A percentile compares a stretch with the other conserved stretches of the same genome.
phyloP scores from a whole-genome alignment of 495 filamentous ascomycete genomes.

The Aspergillus wentii region DNA sequence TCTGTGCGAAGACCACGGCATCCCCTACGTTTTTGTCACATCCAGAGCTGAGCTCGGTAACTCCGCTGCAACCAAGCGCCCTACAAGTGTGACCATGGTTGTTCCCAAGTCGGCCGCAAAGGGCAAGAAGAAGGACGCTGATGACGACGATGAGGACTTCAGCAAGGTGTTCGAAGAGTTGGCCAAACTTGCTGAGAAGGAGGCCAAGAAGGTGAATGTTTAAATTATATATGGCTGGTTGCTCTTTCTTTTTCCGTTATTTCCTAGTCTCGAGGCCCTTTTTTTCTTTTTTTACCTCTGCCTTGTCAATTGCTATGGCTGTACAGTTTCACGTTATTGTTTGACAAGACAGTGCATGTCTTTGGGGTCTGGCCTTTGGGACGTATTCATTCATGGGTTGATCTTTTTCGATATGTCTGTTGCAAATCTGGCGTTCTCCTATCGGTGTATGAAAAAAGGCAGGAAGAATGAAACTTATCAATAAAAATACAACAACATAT shows the following conservation, averaged over 20 bases:
- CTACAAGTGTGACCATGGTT: slow-evolving; percentile 92
- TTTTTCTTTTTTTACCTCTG: no score
- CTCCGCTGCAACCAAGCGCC: slow-evolving; percentile 87
- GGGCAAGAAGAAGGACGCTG: slow-evolving; percentile 48
- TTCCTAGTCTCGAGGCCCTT: slow-evolving; percentile 21
- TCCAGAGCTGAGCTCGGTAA: slow-evolving; percentile 86
- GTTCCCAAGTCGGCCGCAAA: slow-evolving; percentile 49
- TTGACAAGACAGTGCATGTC: slow-evolving; percentile 40
- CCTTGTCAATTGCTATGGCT: slow-evolving; percentile 35
- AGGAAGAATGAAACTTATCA: no score
- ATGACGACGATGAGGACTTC: slow-evolving; percentile 59
- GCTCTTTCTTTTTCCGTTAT: slow-evolving; percentile 21
- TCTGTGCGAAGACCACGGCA: slow-evolving; percentile 93
- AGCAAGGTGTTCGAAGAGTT: slow-evolving; percentile 67
- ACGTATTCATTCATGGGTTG: slow-evolving; percentile 23
- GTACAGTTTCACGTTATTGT: slow-evolving; percentile 42
- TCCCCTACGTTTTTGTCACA: slow-evolving; percentile 88
- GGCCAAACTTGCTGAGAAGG: slow-evolving; percentile 69
- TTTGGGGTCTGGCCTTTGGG: slow-evolving; percentile 42
- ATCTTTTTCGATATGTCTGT: slow-evolving; percentile 35
- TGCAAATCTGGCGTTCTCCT: slow-evolving; percentile 42
- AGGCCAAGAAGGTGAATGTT: slow-evolving; percentile 45
- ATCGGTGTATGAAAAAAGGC: slow-evolving; percentile 45
- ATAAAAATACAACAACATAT: no score
- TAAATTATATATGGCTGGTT: slow-evolving; percentile 25